Evolutionary conservation across 805 yeast species (phyloP).

Genomic region (Metschnikowia gelsemii): DNA sequence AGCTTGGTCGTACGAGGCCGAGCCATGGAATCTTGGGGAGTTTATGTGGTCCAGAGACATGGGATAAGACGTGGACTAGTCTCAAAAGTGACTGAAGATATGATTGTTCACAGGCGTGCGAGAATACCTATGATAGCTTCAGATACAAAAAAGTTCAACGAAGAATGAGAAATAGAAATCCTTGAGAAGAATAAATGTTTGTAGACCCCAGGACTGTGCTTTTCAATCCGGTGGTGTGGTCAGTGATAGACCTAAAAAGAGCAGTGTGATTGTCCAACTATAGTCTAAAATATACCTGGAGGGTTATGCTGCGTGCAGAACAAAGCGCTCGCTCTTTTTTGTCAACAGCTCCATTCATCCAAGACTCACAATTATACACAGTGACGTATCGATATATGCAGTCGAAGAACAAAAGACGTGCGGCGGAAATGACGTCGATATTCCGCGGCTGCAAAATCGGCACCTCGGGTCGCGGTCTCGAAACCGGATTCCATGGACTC

Average conservation of each 20-base stretch:
- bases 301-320: conserved; percentile 10
- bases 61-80: too few species aligned
- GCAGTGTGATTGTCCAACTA: neutral
- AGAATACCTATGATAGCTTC: neutral
- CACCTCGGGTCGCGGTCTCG: neutral
- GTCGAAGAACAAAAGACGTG: neutral
- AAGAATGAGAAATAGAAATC: neutral
- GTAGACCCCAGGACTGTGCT: neutral
- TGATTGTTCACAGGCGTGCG: neutral
- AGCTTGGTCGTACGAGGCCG: conserved; percentile 6
- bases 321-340: neutral
- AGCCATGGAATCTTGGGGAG: conserved; percentile 1
- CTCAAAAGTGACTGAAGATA: too few species aligned
- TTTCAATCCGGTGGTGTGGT: neutral
- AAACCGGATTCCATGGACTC: neutral
- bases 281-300: conserved; percentile 3
- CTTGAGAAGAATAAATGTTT: neutral
- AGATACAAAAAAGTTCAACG: too few species aligned
- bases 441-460: too few species aligned
- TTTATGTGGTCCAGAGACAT: conserved; percentile 4
- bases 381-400: neutral
- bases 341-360: neutral
- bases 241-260: neutral
- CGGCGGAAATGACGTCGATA: too few species aligned
- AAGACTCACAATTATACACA: conserved; percentile 1